Conservation (phyloP, 495 filamentous ascomycete genomes). For the Lepidopterella palustris region DNA sequence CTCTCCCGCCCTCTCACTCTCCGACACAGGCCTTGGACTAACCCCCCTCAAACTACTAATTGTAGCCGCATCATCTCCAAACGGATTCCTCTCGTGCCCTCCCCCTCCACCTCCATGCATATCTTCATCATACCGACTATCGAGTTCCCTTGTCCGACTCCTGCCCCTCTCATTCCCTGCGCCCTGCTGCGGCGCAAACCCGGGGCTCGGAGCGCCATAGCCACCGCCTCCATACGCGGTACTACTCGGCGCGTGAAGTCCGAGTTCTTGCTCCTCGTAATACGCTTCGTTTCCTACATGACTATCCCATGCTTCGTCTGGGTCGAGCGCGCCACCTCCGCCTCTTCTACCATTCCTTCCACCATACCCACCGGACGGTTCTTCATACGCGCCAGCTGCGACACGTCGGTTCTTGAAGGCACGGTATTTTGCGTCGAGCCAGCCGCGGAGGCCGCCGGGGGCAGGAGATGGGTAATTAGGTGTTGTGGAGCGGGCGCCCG, state of each 20-base stretch:
- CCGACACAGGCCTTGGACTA: conserved; percentile 37
- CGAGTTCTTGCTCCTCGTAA: conserved; percentile 60
- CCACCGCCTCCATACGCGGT: conserved; percentile 22
- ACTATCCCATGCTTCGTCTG: conserved; percentile 68
- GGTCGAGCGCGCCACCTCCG: conserved; percentile 49
- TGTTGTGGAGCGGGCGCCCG: conserved; percentile 41
- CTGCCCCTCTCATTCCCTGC: conserved; percentile 28
- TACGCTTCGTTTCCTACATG: conserved; percentile 58
- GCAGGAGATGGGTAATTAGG: conserved; percentile 46
- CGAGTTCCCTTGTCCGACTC: conserved; percentile 34
- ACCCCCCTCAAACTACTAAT: conserved; percentile 36
- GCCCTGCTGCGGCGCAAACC: background rate
- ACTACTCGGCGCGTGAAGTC: conserved; percentile 34
- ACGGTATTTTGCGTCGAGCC: conserved; percentile 49
- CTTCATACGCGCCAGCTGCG: conserved; percentile 59
- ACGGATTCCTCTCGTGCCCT: conserved; percentile 30
- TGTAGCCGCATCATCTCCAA: conserved; percentile 37
- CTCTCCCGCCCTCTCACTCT: conserved; percentile 26
- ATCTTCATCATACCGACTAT: conserved; percentile 34
- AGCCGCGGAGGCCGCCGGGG: conserved; percentile 52
- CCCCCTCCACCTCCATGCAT: conserved; percentile 16
- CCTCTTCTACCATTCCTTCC: conserved; percentile 5
- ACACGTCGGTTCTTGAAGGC: conserved; percentile 48
- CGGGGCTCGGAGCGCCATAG: conserved; percentile 26
- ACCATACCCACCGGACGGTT: conserved; percentile 22